Evolutionary conservation across 2,329 filamentous ascomycete genomes (phyloP).

Genomic region (Penicillium sp.): DNA sequence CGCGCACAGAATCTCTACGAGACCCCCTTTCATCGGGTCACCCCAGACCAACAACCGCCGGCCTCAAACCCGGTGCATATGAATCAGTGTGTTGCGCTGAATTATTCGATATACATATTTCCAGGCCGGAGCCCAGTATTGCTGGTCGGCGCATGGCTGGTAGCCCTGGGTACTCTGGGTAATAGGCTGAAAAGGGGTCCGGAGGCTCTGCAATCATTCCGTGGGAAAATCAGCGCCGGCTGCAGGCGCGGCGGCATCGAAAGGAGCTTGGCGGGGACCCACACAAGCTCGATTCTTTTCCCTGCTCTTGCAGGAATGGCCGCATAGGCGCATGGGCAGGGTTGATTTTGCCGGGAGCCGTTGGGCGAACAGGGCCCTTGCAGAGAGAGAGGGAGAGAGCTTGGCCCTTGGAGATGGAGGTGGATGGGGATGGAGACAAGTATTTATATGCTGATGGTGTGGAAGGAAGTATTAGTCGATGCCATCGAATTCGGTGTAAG

Average conservation of each 20-base stretch:
- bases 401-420: not conserved
- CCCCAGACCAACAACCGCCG: slow-evolving; percentile 20
- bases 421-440: not conserved
- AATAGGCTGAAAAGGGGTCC: slow-evolving; percentile 1
- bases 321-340: slow-evolving; percentile 4
- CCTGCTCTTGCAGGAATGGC: not conserved
- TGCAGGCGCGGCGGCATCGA: slow-evolving; percentile 26
- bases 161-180: slow-evolving; percentile 1
- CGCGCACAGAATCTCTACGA: slow-evolving; percentile 7
- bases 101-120: not conserved
- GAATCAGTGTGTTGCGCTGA: not conserved
- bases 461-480: not conserved
- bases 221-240: slow-evolving; percentile 16
- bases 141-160: not conserved
- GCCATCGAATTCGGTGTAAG: not conserved
- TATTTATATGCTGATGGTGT: slow-evolving; percentile 4
- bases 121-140: not conserved
- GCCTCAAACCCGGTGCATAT: slow-evolving; percentile 7
- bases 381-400: slow-evolving; percentile 2
- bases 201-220: slow-evolving; percentile 25
- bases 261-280: slow-evolving; percentile 32
- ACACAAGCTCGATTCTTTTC: slow-evolving; percentile 29
- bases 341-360: slow-evolving; percentile 13
- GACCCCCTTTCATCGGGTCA: slow-evolving; percentile 20
- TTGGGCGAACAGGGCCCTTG: slow-evolving; percentile 14